Conservation (phyloP, 169 alveolate species). For the Perkinsus olseni region DNA sequence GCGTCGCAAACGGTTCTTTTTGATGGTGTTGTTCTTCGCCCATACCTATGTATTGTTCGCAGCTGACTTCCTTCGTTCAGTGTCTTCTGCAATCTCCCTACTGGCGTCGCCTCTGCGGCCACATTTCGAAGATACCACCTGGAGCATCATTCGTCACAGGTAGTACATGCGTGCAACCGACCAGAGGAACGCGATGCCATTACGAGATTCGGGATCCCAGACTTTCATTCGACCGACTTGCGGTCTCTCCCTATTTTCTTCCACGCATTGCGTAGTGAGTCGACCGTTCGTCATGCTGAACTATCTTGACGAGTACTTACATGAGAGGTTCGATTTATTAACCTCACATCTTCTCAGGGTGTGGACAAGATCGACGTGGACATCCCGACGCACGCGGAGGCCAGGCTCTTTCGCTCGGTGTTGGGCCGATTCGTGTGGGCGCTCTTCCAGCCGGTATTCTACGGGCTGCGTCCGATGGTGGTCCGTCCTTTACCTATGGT, state of each 20-base stretch:
- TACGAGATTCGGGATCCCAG: neutral
- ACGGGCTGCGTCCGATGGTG: conserved; percentile 49
- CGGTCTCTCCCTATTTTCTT: neutral
- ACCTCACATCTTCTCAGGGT: conserved; percentile 10
- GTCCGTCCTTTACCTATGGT: conserved; percentile 29
- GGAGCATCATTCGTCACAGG: conserved; percentile 52
- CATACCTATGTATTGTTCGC: neutral
- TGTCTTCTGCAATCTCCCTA: conserved; percentile 43
- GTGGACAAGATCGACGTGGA: conserved; percentile 35
- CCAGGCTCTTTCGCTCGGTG: conserved; percentile 29
- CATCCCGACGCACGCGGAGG: conserved; percentile 40
- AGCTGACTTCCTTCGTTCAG: neutral
- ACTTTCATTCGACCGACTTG: neutral
- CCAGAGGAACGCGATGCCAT: too few species aligned
- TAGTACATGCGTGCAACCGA: conserved; percentile 25
- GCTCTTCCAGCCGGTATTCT: conserved; percentile 35
- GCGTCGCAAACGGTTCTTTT: neutral
- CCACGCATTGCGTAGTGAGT: neutral
- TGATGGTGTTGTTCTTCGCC: neutral
- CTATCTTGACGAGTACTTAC: neutral
- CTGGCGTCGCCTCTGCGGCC: conserved; percentile 55
- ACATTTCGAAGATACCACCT: conserved; percentile 59
- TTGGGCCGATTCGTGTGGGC: conserved; percentile 34
- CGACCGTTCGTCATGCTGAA: neutral
- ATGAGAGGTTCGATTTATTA: neutral